phyloP scores from a whole-genome alignment of 2,329 filamentous ascomycete species.

The Alternaria atra region DNA sequence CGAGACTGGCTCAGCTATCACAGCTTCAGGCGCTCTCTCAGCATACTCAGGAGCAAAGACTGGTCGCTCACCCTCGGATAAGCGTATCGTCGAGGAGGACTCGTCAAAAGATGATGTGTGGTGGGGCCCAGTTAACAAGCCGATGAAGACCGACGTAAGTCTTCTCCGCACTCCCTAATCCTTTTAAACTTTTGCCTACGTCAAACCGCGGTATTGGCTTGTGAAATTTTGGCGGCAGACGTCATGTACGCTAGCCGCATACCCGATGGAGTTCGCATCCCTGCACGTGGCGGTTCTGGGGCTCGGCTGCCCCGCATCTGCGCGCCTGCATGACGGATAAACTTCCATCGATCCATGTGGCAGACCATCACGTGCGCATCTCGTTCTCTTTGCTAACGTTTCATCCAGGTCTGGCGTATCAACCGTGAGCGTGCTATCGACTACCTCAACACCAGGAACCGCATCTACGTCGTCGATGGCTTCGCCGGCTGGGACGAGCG shows the following conservation, averaged over 20 bases:
- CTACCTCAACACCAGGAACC: constrained; percentile 98
- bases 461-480: constrained; percentile 98
- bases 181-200: constrained; percentile 16
- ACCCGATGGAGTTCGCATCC: constrained; percentile 44
- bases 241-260: constrained; percentile 46
- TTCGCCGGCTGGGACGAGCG: constrained; percentile 98
- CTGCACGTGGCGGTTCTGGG: constrained; percentile 38
- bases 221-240: constrained; percentile 41
- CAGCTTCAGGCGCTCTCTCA: constrained; percentile 90
- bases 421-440: constrained; percentile 98
- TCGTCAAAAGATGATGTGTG: constrained; percentile 91
- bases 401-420: constrained; percentile 91
- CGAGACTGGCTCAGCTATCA: constrained; percentile 97
- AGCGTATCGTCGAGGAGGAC: constrained; percentile 94
- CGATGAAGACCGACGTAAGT: constrained; percentile 94
- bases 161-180: constrained; percentile 19
- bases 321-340: constrained; percentile 31
- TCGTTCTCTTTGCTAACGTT: constrained; percentile 13
- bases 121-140: constrained; percentile 99
- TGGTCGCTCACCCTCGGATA: constrained; percentile 93
- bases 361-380: constrained; percentile 38
- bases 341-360: constrained; percentile 8
- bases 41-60: constrained; percentile 99
- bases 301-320: constrained; percentile 47
- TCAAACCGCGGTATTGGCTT: constrained; percentile 30